These are phyloP conservation scores for Sporothrix brunneoviolacea DNA, from an alignment of 2,329 filamentous ascomycete genomes.

Conservation along the genomic window DNA sequence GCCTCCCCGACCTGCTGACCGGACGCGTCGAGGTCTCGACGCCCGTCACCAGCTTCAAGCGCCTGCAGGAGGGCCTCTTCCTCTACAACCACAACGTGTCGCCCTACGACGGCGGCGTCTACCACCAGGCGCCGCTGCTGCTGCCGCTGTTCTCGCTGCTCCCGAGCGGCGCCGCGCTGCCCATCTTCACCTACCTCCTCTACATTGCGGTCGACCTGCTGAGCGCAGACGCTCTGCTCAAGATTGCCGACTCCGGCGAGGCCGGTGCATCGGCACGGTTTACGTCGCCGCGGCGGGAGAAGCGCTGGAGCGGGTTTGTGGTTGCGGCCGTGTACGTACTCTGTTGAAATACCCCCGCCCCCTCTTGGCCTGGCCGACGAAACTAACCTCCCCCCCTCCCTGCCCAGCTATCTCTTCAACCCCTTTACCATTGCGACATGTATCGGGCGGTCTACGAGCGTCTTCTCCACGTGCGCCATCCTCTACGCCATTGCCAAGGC, in stretches of 20 bases:
- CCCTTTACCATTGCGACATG: conserved; percentile 90
- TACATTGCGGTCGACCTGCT: conserved; percentile 77
- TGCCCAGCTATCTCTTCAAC: conserved; percentile 76
- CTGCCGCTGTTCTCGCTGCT: conserved; percentile 87
- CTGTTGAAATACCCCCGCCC: not conserved
- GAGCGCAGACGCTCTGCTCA: conserved; percentile 70
- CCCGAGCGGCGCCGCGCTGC: conserved; percentile 59
- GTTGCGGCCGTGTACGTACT: conserved; percentile 68
- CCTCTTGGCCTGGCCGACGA: not conserved
- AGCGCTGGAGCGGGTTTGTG: conserved; percentile 66
- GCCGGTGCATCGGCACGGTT: conserved; percentile 68
- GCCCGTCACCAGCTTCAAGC: conserved; percentile 95
- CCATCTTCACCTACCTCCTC: conserved; percentile 69
- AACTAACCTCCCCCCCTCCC: not conserved
- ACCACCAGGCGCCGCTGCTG: conserved; percentile 76
- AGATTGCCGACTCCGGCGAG: conserved; percentile 76
- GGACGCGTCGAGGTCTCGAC: conserved; percentile 95
- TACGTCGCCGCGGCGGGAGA: conserved; percentile 67
- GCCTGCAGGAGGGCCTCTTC: conserved; percentile 95
- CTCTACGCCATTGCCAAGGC: conserved; percentile 78
- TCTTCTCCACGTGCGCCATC: conserved; percentile 84
- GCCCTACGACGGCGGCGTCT: conserved; percentile 89
- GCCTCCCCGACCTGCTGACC: conserved; percentile 75
- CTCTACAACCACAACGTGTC: conserved; percentile 95
- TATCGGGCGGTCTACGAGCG: conserved; percentile 78